Conservation (phyloP, 331 rosid genomes). For the Telfairia occidentalis region DNA sequence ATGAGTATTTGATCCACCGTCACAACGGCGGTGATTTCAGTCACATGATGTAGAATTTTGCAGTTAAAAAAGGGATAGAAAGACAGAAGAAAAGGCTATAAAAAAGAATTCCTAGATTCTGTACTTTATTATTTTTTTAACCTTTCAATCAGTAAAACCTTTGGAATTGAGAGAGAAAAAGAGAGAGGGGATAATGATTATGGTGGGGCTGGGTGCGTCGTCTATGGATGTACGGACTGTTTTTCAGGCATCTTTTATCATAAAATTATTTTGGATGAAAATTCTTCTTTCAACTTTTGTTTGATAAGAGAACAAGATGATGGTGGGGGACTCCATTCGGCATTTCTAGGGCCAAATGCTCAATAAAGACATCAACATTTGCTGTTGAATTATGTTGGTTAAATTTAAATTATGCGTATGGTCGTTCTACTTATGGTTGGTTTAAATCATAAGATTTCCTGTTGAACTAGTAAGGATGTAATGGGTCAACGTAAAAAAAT, state of each 20-base stretch:
- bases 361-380: neutral
- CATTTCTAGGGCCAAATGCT: neutral
- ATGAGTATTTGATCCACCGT: slow-evolving; percentile 51
- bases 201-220: neutral
- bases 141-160: neutral
- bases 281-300: neutral
- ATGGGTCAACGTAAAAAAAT: neutral
- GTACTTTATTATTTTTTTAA: neutral
- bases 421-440: too few relatives aligned
- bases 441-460: neutral
- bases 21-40: slow-evolving; percentile 50
- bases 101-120: neutral
- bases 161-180: neutral
- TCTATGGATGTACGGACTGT: neutral
- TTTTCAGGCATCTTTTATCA: neutral
- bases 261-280: neutral
- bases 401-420: neutral
- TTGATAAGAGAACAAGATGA: neutral
- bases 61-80: neutral
- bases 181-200: slow-evolving; percentile 3
- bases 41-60: slow-evolving; percentile 32
- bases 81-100: neutral
- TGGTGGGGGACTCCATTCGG: neutral
- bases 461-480: neutral
- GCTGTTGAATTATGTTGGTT: too few relatives aligned